phyloP scores from a whole-genome alignment of 2,329 filamentous ascomycete species.

The Stachybotrys chlorohalonatus region DNA sequence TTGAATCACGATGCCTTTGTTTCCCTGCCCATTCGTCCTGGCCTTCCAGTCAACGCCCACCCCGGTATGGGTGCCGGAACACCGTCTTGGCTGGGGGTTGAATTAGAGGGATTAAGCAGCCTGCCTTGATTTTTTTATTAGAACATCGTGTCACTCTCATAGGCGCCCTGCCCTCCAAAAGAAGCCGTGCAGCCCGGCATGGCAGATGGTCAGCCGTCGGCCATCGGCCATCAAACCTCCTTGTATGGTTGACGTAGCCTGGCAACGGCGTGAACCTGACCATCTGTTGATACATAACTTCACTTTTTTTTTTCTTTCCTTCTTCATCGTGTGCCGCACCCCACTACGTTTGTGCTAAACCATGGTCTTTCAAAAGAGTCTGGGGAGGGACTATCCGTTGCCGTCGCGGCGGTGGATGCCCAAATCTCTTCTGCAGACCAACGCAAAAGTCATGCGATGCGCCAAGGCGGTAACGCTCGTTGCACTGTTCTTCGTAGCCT shows the following conservation, averaged over 20 bases:
- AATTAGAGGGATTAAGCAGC: background rate
- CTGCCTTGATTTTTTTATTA: too few species aligned
- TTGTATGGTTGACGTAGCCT: background rate
- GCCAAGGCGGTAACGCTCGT: background rate
- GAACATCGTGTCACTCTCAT: too few species aligned
- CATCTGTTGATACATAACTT: background rate
- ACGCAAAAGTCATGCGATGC: slow-evolving; percentile 1
- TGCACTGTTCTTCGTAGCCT: slow-evolving; percentile 4
- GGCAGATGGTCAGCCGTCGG: background rate
- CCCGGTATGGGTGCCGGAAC: background rate
- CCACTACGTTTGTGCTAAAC: background rate
- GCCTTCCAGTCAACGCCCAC: background rate
- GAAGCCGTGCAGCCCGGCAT: background rate
- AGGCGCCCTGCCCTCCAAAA: background rate
- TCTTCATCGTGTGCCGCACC: background rate
- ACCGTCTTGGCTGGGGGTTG: background rate
- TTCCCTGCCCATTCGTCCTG: background rate
- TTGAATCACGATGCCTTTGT: background rate
- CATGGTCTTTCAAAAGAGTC: background rate
- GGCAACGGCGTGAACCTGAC: background rate
- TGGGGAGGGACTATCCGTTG: background rate
- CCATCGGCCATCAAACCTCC: background rate
- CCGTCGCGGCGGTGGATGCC: slow-evolving; percentile 1
- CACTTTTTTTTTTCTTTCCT: background rate
- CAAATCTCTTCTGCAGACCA: slow-evolving; percentile 3